Base-by-base conservation (phyloP, 1,139 yeast genomes). In the Schwanniomyces etchellsii region DNA sequence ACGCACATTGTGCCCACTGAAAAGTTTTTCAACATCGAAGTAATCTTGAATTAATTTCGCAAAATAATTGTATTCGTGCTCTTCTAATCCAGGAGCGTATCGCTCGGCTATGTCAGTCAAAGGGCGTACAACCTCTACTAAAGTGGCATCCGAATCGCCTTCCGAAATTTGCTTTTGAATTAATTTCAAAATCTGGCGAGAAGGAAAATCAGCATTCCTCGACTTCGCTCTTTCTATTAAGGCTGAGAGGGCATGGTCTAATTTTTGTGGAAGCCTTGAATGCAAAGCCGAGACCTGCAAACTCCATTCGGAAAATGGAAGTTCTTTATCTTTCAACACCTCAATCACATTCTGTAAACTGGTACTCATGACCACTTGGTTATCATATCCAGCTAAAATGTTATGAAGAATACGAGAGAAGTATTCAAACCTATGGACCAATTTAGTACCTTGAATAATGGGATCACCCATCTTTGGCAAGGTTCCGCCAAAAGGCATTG, bases 301-400 rank as follows among this genome's bases (percentile, higher is more conserved):
- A 35, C 63, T 66, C 98, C 98, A 91, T 63, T 88, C 95, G 21
- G 95, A 84, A 56, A 75, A 91, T 28, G 99, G 99, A 50, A 91
- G 70, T 34, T 82, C 81, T 31, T 77, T 81, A 50, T 85, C 75
- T 52, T 82, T 77, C 60, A 93, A 70, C 20, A 83, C 79, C 33
- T 74, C 80, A 40, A 81, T 71, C 47, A 89, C 68, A 39, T 71
- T 77, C 50, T 78, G 77, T 48, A 91, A 72, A 23, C 96, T 82
- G 11, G 83, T 66, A 45, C 77, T 80, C 95, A 91, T 77, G 42
- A 89, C 84, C 42, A 86, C 94, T 65, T 89, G 97, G 60, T 91
- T 91, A 55, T 93, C 98, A 52, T 75, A 91, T 39, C 99, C 99
- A 32, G 73, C 73, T 52, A 91, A 70, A 41, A 89, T 89, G 57